phyloP scores from a whole-genome alignment of 2,329 filamentous ascomycete species.

The Hymenoscyphus linearis region DNA sequence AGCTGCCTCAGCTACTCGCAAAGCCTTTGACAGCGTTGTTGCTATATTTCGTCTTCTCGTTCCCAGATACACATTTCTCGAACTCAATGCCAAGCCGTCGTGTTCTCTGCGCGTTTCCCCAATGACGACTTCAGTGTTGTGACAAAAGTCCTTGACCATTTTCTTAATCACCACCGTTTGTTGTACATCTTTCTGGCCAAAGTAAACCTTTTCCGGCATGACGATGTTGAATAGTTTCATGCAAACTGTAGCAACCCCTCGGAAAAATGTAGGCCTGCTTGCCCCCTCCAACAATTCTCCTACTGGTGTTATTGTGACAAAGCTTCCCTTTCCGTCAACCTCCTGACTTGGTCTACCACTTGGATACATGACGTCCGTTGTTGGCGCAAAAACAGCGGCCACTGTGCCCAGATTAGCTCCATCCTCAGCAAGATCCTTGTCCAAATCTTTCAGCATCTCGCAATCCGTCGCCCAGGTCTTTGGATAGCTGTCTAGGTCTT shows the following conservation, averaged over 20 bases:
- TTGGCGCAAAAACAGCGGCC: slow-evolving; percentile 80
- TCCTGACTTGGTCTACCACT: slow-evolving; percentile 64
- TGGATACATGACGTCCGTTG: slow-evolving; percentile 82
- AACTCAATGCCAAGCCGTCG: slow-evolving; percentile 87
- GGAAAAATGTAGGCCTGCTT: slow-evolving; percentile 88
- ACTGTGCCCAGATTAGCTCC: slow-evolving; percentile 59
- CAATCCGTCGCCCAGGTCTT: slow-evolving; percentile 81
- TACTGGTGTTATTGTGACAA: slow-evolving; percentile 85
- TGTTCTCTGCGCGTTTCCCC: slow-evolving; percentile 68
- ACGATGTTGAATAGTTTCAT: slow-evolving; percentile 90
- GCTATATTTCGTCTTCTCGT: slow-evolving; percentile 65
- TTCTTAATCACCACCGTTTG: slow-evolving; percentile 86
- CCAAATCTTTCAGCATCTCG: slow-evolving; percentile 58
- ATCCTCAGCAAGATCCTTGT: slow-evolving; percentile 64
- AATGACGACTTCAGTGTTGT: slow-evolving; percentile 70
- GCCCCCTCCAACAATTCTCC: slow-evolving; percentile 76
- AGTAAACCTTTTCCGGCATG: slow-evolving; percentile 74
- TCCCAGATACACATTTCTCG: slow-evolving; percentile 89
- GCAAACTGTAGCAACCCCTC: slow-evolving; percentile 92
- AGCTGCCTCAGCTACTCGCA: slow-evolving; percentile 64
- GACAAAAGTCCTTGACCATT: slow-evolving; percentile 81
- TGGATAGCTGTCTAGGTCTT: slow-evolving; percentile 86
- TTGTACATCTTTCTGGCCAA: slow-evolving; percentile 97
- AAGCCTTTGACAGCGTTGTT: slow-evolving; percentile 63
- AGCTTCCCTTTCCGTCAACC: slow-evolving; percentile 73